Evolutionary conservation across 2,329 filamentous ascomycete species (phyloP), one percentile per base, ranked within the genome.

Genomic region (Diaporthe caulivora): DNA sequence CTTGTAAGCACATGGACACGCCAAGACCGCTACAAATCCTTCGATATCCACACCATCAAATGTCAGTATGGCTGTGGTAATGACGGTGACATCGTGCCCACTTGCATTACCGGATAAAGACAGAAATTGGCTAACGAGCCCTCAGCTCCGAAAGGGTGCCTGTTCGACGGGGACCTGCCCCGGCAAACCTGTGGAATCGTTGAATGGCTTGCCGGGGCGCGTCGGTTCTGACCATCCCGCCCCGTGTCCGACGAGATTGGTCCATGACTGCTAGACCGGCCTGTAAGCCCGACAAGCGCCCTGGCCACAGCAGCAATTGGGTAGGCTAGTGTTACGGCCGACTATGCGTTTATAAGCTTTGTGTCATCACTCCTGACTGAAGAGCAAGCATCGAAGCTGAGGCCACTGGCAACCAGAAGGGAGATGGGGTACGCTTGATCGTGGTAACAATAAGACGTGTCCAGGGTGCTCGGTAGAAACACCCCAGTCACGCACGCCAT

Each of bases 21-120:
- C 62, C 62, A 67, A 67, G 62, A n/a, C 44, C 58, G n/a, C 58
- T 64, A 47, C 40, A n/a, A 67, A 67, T 67, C 62, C 62, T 67
- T 67, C 62, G 62, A 51, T 26, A 65, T 65, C 44, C 62, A 65
- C 62, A 37, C 2, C 21, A 17, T 24, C 47, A 24, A 53, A 40
- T 53, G 31, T 15, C n/a, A 67, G 29, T 40, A 40, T 40, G 62
- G 47, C 62, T 31, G 47, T 40, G 47, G 44, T 18, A 40, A 67
- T 67, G 47, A 67, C 47, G 21, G 62, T 67, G 31, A 67, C 62
- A 67, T 67, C 62, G 60, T 65, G 60, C 60, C 60, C 42, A 64
- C 21, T 18, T 13, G 44, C 15, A 51, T 67, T 53, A 31, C 47
- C 62, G 47, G 62, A 24, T 53, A 53, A 67, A 67, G 62, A 53